Percentiles rank a stretch among this genome's conserved stretches.
These are phyloP conservation scores for Fennellomyces sp. DNA, from an alignment of 371 early-diverging fungal species.

Conservation along the genomic window DNA sequence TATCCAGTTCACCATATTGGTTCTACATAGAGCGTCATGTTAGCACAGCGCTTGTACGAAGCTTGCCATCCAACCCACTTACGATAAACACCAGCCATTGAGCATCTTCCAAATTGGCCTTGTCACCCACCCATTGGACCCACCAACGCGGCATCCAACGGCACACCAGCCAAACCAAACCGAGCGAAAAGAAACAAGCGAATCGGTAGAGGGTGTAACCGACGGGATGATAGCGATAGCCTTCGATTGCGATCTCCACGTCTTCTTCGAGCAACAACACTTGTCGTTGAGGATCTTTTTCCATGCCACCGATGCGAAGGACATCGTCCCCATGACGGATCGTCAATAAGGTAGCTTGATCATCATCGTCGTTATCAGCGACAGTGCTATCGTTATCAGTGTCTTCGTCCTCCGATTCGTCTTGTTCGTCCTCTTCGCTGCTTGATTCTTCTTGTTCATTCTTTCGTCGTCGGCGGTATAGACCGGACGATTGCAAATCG, in stretches of 20 bases:
- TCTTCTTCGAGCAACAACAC: constrained; percentile 46
- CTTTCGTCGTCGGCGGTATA: constrained; percentile 21
- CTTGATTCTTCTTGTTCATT: constrained; percentile 20
- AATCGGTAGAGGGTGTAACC: constrained; percentile 61
- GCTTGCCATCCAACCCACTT: no score
- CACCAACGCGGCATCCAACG: constrained; percentile 86
- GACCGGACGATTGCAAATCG: constrained; percentile 9
- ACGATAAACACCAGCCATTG: constrained; percentile 71
- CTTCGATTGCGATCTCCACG: constrained; percentile 60
- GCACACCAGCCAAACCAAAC: constrained; percentile 74
- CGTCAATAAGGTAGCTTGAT: background rate
- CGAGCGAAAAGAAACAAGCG: constrained; percentile 68
- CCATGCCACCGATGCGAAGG: constrained; percentile 13
- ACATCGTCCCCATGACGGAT: background rate
- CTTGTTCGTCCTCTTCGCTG: no score
- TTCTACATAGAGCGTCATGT: constrained; percentile 45
- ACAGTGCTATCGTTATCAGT: constrained; percentile 15
- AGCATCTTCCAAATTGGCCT: constrained; percentile 67
- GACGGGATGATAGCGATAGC: constrained; percentile 56
- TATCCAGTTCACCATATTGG: constrained; percentile 72
- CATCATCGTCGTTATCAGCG: constrained; percentile 35
- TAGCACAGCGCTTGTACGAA: no score
- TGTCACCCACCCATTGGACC: constrained; percentile 64
- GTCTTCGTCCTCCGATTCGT: constrained; percentile 11
- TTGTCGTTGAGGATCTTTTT: constrained; percentile 20